Conservation (phyloP, 1,139 yeast species). For the Suhomyces terraborum region DNA sequence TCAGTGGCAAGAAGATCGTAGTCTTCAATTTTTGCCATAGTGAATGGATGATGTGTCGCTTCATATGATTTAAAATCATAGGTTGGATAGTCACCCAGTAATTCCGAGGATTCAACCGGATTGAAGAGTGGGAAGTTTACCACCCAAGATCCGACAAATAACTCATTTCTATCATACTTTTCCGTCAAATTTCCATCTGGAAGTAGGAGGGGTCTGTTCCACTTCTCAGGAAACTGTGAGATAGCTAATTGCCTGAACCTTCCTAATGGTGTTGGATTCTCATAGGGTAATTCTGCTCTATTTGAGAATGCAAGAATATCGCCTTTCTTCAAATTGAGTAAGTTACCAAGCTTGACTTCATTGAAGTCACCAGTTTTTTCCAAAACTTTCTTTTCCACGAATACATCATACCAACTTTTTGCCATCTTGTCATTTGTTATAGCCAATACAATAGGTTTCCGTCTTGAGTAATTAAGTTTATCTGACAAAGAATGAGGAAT, state of each 20-base stretch:
- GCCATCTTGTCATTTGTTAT: conserved; percentile 43
- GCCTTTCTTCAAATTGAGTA: conserved; percentile 56
- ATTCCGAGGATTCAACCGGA: conserved; percentile 51
- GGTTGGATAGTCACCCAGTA: conserved; percentile 52
- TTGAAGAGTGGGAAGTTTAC: conserved; percentile 87
- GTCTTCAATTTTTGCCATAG: conserved; percentile 80
- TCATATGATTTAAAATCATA: conserved; percentile 53
- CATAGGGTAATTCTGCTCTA: conserved; percentile 68
- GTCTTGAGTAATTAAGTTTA: conserved; percentile 49
- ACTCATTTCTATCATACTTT: conserved; percentile 24
- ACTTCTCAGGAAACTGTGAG: conserved; percentile 49
- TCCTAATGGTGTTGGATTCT: conserved; percentile 95
- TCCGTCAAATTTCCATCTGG: conserved; percentile 19
- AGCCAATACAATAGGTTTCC: conserved; percentile 61
- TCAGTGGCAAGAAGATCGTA: conserved; percentile 52
- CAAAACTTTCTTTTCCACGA: conserved; percentile 34
- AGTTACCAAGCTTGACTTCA: conserved; percentile 26
- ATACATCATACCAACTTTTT: conserved; percentile 44
- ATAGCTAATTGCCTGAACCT: conserved; percentile 75
- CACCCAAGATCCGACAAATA: conserved; percentile 81
- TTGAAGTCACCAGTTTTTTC: conserved; percentile 20
- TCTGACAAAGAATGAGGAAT: conserved; percentile 46
- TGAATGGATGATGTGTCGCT: conserved; percentile 95
- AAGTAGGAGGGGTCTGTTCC: conserved; percentile 47
- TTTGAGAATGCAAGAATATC: conserved; percentile 77